Base-by-base conservation (phyloP, 768 basidiomycete genomes). In the Lactarius hengduanensis region DNA sequence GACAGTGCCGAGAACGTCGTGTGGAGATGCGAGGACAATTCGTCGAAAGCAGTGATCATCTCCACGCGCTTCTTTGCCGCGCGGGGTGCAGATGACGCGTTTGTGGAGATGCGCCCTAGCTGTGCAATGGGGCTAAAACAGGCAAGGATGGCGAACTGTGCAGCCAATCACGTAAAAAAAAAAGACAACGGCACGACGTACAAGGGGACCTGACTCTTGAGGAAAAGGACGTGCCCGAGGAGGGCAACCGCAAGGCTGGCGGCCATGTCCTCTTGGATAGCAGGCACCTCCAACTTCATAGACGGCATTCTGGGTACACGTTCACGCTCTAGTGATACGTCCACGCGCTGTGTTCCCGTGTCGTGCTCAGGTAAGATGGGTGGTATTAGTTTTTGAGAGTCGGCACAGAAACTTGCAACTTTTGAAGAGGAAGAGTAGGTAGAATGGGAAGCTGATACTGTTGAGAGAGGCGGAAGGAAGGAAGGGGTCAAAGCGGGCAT, bases 131-230 rank as follows among this genome's bases (percentile, higher is more conserved):
- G 90, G 55, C 90, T 90, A 62, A 61, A 22, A 47, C 36, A 34
- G 32, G 22, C 9, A 11, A 38, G 22, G 64, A 16, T 18, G 40
- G 53, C 30, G 20, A 57, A 41, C 7, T 47, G 36, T 58, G 62
- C 45, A 32, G 53, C 45, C 13, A 11, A 41, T 28, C 13, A 57
- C 30, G 53, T 26, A 36, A 40, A 0, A 34, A 45, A 45, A 58
- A 47, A 59, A 18, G 15, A 57, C 57, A 26, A 22, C 26, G 22
- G 54, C 15, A 38, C 30, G 5, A 82, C 90, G 76, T 71, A 92
- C 90, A 92, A 86, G 1, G 90, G 91, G 0, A 92, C 80, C 71
- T 92, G 91, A 68, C 83, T 88, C 74, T 92, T 93, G 63, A 92
- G 77, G 72, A 90, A 93, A 20, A 92, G 74, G 2, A 91, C 81